These are phyloP conservation scores for Clitopilus passeckerianus DNA, from an alignment of 768 basidiomycete genomes.

Conservation along the genomic window DNA sequence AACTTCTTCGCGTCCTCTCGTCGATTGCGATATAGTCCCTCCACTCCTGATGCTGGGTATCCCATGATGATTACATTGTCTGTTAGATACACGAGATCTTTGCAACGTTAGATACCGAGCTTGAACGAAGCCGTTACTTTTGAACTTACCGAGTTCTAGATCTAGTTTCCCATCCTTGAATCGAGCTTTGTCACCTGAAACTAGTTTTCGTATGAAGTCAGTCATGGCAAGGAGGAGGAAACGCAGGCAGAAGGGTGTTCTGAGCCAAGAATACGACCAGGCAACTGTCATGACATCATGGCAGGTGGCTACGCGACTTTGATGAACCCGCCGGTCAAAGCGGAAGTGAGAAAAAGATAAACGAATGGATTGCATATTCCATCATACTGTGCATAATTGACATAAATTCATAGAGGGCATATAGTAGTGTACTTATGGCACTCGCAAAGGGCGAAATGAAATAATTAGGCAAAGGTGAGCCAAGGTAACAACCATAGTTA, in stretches of 20 bases:
- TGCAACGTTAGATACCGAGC: background rate
- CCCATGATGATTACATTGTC: slow-evolving; percentile 78
- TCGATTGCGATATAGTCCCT: slow-evolving; percentile 75
- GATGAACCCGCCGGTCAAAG: no score
- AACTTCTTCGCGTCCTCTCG: slow-evolving; percentile 74
- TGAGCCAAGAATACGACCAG: background rate
- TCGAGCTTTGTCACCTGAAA: slow-evolving; percentile 79
- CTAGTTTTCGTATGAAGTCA: slow-evolving; percentile 64
- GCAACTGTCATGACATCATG: background rate
- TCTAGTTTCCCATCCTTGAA: slow-evolving; percentile 64
- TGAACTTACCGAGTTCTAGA: slow-evolving; percentile 56
- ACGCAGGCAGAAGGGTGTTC: background rate
- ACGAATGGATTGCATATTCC: no score
- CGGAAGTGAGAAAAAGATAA: no score
- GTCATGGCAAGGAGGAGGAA: slow-evolving; percentile 34
- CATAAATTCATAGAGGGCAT: no score
- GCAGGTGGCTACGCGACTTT: background rate
- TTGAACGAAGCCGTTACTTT: background rate
- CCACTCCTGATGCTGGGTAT: slow-evolving; percentile 77
- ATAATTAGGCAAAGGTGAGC: no score
- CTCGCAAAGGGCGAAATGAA: no score
- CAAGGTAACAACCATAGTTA: no score
- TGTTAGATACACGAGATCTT: slow-evolving; percentile 66
- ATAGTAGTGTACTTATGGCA: no score
- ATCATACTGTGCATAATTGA: no score